These are phyloP conservation scores for Nevesoporus exiguus DNA, from an alignment of 768 basidiomycete species.

Conservation along the genomic window DNA sequence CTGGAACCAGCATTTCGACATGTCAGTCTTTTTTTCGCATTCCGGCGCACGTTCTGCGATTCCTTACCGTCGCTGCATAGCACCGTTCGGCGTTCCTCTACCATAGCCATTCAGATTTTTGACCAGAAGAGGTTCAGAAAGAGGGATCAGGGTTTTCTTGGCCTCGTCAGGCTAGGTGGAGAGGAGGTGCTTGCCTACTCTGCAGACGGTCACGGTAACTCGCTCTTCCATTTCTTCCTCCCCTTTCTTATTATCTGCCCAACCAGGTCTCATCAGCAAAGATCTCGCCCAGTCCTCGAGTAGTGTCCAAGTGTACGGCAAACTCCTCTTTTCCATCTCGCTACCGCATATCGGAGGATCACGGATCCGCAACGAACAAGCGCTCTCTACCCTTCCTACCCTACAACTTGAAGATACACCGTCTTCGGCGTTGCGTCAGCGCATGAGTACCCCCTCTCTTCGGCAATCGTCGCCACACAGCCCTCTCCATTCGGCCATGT, in stretches of 20 bases:
- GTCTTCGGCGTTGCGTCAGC: slow-evolving; percentile 13
- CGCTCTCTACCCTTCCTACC: slow-evolving; percentile 12
- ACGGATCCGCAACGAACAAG: slow-evolving; percentile 17
- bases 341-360: slow-evolving; percentile 32
- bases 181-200: slow-evolving; percentile 52
- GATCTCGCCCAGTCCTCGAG: slow-evolving; percentile 42
- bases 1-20: slow-evolving; percentile 86
- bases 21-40: slow-evolving; percentile 47
- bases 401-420: slow-evolving; percentile 15
- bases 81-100: slow-evolving; percentile 67
- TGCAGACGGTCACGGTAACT: slow-evolving; percentile 43
- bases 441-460: slow-evolving; percentile 25
- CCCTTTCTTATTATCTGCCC: slow-evolving; percentile 1
- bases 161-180: slow-evolving; percentile 53
- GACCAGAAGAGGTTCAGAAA: slow-evolving; percentile 87
- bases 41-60: slow-evolving; percentile 1
- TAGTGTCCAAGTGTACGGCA: slow-evolving; percentile 65
- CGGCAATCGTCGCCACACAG: slow-evolving; percentile 19
- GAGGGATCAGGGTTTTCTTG: slow-evolving; percentile 78
- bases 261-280: slow-evolving; percentile 62
- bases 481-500: slow-evolving; percentile 16
- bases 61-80: slow-evolving; percentile 34
- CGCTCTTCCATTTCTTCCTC: neutral
- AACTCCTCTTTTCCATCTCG: slow-evolving; percentile 66
- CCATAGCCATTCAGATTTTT: slow-evolving; percentile 82